Percentiles rank a stretch among this genome's conserved stretches.
These are phyloP conservation scores for Pichia cabralensis DNA, from an alignment of 805 yeast species.

Conservation along the genomic window DNA sequence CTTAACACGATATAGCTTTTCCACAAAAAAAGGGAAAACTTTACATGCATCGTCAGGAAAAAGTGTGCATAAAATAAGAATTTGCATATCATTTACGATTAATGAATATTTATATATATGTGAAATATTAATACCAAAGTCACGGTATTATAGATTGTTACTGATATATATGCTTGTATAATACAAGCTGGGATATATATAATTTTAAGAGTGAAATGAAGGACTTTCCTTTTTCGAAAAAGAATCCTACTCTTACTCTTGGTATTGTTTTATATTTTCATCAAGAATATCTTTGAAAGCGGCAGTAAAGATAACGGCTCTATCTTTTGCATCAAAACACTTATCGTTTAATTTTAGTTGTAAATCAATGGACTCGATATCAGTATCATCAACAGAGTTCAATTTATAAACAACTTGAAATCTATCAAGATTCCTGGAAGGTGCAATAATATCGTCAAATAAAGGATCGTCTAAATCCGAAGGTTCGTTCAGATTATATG, in stretches of 20 bases:
- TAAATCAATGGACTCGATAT: constrained; percentile 26
- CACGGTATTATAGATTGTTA: too few species aligned
- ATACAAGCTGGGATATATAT: too few species aligned
- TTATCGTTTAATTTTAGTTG: constrained; percentile 28
- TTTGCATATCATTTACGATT: too few species aligned
- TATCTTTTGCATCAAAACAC: constrained; percentile 35
- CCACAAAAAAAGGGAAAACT: too few species aligned
- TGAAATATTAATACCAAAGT: too few species aligned
- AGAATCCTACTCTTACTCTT: too few species aligned
- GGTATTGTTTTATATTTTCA: not conserved
- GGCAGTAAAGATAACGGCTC: constrained; percentile 29
- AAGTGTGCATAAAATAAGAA: too few species aligned
- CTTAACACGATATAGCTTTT: not conserved
- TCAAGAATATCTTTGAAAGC: constrained; percentile 13
- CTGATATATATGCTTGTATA: too few species aligned
- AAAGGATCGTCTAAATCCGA: constrained; percentile 48
- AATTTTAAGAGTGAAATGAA: too few species aligned
- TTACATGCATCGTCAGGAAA: too few species aligned
- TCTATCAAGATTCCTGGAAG: constrained; percentile 32
- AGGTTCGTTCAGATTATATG: constrained; percentile 23
- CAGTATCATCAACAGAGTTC: constrained; percentile 15
- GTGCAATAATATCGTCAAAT: constrained; percentile 49
- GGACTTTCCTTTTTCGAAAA: too few species aligned
- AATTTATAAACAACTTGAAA: constrained; percentile 28
- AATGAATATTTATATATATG: too few species aligned